Percentiles rank a stretch among this genome's conserved stretches.
phyloP scores from a whole-genome alignment of 331 rosid species.

The Quercus phellos region DNA sequence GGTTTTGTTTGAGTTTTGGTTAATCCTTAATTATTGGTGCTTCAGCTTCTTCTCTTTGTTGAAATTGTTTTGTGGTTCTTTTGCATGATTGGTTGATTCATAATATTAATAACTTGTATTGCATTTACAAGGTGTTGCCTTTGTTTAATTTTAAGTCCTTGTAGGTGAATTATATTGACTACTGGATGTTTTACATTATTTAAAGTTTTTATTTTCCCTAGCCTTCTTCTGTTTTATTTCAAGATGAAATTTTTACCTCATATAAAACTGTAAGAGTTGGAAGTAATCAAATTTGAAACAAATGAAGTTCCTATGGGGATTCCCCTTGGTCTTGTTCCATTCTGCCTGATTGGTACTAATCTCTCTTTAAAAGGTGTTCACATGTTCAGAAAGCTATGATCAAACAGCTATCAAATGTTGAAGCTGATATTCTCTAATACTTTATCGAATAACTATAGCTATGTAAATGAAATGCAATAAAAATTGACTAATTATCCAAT shows the following conservation, averaged over 20 bases:
- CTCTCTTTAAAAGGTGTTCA: not conserved
- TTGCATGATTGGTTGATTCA: not conserved
- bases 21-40: not conserved
- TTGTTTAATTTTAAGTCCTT: not conserved
- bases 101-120: not conserved
- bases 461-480: not conserved
- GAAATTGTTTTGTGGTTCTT: not conserved
- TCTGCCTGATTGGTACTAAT: not conserved
- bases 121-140: not conserved
- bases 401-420: not conserved
- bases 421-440: not conserved
- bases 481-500: not conserved
- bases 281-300: not conserved
- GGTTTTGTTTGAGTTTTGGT: not conserved
- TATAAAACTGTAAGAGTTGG: not conserved
- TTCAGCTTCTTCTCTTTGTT: not conserved
- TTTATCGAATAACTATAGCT: not conserved
- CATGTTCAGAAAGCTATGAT: not conserved
- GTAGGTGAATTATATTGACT: not conserved
- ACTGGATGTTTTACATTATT: not conserved
- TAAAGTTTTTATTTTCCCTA: not conserved
- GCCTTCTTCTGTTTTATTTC: not conserved
- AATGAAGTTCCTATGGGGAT: not conserved
- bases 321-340: too few relatives aligned
- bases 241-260: not conserved